phyloP scores from a whole-genome alignment of 371 early-diverging fungal genomes.

The Mucor piriformis region DNA sequence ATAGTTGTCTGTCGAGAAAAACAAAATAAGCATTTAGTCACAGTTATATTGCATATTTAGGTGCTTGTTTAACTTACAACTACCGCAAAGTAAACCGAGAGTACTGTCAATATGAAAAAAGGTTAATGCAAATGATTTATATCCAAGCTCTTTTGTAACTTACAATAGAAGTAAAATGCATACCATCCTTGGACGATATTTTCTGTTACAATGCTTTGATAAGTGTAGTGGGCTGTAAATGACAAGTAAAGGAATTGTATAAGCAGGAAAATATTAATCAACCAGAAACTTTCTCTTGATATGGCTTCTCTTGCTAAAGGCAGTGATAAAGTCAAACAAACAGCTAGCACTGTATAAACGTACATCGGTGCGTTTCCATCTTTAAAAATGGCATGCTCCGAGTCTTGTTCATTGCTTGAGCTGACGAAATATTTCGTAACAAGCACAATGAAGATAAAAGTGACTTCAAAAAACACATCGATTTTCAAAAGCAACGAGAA shows the following conservation, averaged over 20 bases:
- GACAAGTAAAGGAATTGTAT: not conserved
- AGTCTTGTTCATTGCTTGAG: too few relatives aligned
- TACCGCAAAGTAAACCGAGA: not conserved
- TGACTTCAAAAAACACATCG: conserved; percentile 16
- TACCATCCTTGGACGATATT: not conserved
- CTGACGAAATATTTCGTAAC: not conserved
- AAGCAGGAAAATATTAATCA: conserved; percentile 2
- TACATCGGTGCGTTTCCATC: not conserved
- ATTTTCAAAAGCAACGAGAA: conserved; percentile 14
- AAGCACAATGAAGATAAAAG: not conserved
- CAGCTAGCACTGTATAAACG: not conserved
- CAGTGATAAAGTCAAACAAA: not conserved
- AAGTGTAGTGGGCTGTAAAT: not conserved
- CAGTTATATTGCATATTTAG: not conserved
- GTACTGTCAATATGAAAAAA: not conserved
- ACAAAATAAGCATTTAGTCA: too few relatives aligned
- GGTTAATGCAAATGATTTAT: not conserved
- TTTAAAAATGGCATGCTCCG: not conserved
- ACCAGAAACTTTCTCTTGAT: conserved; percentile 11
- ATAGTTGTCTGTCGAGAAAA: not conserved
- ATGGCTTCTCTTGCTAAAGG: conserved; percentile 7
- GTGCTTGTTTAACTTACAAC: not conserved
- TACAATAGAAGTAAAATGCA: conserved; percentile 10
- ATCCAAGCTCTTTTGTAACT: not conserved
- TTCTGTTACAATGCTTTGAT: not conserved